Evolutionary conservation across 2,329 filamentous ascomycete genomes (phyloP), one percentile per base, ranked within the genome.

Genomic region (Cladosporium sp.): DNA sequence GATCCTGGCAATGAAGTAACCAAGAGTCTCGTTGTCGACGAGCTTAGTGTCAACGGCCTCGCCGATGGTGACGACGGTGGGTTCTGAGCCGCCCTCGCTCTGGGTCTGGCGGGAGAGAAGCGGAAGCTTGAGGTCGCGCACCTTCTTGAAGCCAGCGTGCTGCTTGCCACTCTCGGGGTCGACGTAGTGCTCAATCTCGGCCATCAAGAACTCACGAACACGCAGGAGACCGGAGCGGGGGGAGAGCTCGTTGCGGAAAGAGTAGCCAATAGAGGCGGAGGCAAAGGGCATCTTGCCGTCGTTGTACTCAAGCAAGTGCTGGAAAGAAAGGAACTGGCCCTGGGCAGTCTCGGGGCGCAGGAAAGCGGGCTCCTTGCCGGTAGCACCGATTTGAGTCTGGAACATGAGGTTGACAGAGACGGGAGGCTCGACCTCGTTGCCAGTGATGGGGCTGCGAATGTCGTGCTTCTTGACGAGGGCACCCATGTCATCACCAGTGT

Each of bases 401-500:
- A 97, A 98, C 93, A 98, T 98, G 64, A 98, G 83, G 74, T 98
- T 98, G 81, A 97, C 96, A 36, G 89, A 78, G 43, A 95, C 85
- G 3, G 93, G 93, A 25, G 86, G 84, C 22, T 82, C 80, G 32
- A 94, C 84, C 60, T 87, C 80, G 54, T 83, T 80, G 59, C 84
- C 86, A 59, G 86, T 95, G 43, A 79, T 78, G 22, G 92, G 91
- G 72, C 95, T 95, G 72, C 82, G 87, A 69, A 98, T 86, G 58
- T 95, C 83, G 71, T 93, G 86, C 75, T 95, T 95, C 66, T 79
- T 82, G 75, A 98, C 96, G 52, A 98, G 79, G 63, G 84, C 76
- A 53, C 89, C 91, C 53, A 97, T 86, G 70, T 92, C 85, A 38
- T 85, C 80, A 58, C 91, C 92, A 64, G 86, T 83, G 70, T 89